phyloP scores from a whole-genome alignment of 208 protist species.

The Perkinsela sp. region DNA sequence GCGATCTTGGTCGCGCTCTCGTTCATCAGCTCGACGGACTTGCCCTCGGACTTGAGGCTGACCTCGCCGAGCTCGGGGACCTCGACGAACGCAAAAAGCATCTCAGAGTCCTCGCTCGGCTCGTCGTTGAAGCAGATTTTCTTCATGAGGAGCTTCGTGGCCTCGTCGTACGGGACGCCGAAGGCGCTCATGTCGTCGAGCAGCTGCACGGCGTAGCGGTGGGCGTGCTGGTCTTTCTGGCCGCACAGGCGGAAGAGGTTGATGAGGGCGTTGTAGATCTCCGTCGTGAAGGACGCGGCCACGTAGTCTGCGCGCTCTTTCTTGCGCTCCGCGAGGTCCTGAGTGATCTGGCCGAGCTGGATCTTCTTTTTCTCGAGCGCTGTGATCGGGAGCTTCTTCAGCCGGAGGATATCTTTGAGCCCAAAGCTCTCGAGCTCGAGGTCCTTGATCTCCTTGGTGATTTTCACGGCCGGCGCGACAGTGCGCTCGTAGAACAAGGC shows the following conservation, averaged over 20 bases:
- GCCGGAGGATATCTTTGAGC: conserved; percentile 5
- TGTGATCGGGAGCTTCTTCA: conserved; percentile 2
- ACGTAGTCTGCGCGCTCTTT: conserved; percentile 18
- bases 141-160: conserved; percentile 30
- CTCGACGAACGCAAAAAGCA: conserved; percentile 54
- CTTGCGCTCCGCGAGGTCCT: conserved; percentile 27
- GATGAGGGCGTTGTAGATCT: conserved; percentile 42
- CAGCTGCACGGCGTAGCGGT: conserved; percentile 29
- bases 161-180: conserved; percentile 26
- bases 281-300: conserved; percentile 23
- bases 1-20: background rate
- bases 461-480: conserved; percentile 2
- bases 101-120: conserved; percentile 38
- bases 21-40: background rate
- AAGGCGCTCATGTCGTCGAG: conserved; percentile 59
- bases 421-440: conserved; percentile 2
- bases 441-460: conserved; percentile 4
- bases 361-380: conserved; percentile 36
- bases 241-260: conserved; percentile 55
- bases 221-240: conserved; percentile 24
- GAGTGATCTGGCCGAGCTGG: conserved; percentile 21
- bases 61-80: conserved; percentile 59
- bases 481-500: conserved; percentile 5
- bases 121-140: conserved; percentile 36
- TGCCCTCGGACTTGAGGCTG: conserved; percentile 8